These are phyloP conservation scores for Globisporangium paroecandrum DNA, from an alignment of 352 stramenopile species.

Conservation along the genomic window DNA sequence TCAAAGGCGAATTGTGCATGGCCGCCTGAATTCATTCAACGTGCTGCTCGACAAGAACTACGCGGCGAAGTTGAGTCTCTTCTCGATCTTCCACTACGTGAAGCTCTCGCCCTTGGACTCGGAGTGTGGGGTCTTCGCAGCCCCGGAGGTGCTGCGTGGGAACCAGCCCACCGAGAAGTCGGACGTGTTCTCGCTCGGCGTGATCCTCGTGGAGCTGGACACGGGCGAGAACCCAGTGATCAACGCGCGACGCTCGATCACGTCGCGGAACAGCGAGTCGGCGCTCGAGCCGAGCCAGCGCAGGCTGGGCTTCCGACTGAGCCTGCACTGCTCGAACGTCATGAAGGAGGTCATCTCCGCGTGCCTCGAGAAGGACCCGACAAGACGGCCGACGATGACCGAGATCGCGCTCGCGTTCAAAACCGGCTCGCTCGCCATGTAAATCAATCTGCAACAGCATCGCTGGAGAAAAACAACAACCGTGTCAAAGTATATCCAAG, in stretches of 20 bases:
- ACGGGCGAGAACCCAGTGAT: slow-evolving; percentile 62
- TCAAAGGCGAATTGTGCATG: slow-evolving; percentile 68
- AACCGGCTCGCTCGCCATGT: slow-evolving; percentile 55
- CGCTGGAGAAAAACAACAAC: not conserved
- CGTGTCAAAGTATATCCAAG: not conserved
- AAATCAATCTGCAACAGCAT: slow-evolving; percentile 11
- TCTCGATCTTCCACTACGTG: slow-evolving; percentile 78
- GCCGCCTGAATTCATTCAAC: slow-evolving; percentile 74
- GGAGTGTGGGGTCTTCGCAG: slow-evolving; percentile 62
- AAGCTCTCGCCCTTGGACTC: slow-evolving; percentile 65
- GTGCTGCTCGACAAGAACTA: slow-evolving; percentile 66
- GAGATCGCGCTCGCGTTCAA: slow-evolving; percentile 60
- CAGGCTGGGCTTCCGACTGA: slow-evolving; percentile 56
- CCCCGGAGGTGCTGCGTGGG: slow-evolving; percentile 66
- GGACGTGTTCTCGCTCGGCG: slow-evolving; percentile 75
- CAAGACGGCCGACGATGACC: slow-evolving; percentile 50
- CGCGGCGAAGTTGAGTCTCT: slow-evolving; percentile 71
- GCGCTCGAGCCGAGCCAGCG: slow-evolving; percentile 33
- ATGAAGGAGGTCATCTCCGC: slow-evolving; percentile 66
- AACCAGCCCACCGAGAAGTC: slow-evolving; percentile 67
- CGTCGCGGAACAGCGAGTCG: slow-evolving; percentile 29
- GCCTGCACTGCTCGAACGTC: slow-evolving; percentile 46
- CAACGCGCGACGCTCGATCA: slow-evolving; percentile 45
- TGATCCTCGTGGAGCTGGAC: slow-evolving; percentile 77
- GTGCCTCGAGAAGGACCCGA: slow-evolving; percentile 55